Percentiles rank a stretch among this genome's conserved stretches.
phyloP scores from a whole-genome alignment of 768 basidiomycete species.

The Tubosaeta brunneosetosa region DNA sequence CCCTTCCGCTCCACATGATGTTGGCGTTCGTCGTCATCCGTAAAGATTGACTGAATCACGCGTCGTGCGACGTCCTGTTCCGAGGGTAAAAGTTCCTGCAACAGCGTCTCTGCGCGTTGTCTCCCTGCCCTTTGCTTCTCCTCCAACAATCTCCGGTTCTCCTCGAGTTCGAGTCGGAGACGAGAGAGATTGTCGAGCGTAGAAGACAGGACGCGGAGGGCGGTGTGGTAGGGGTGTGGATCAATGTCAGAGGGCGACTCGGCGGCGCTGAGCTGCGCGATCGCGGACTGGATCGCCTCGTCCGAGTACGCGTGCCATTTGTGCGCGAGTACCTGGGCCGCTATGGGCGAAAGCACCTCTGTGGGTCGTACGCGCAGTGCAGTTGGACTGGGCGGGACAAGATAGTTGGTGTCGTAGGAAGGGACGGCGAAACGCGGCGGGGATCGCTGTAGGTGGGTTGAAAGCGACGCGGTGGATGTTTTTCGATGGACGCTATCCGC shows the following conservation, averaged over 20 bases:
- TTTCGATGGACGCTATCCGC: constrained; percentile 18
- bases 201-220: constrained; percentile 65
- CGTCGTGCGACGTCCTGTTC: constrained; percentile 66
- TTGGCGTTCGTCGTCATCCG: constrained; percentile 39
- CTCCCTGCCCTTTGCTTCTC: constrained; percentile 58
- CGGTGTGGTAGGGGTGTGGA: constrained; percentile 59
- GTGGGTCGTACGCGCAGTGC: constrained; percentile 13
- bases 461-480: constrained; percentile 35
- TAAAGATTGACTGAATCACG: constrained; percentile 63
- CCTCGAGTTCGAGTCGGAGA: constrained; percentile 61
- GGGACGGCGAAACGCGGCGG: constrained; percentile 38
- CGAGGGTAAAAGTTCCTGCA: constrained; percentile 53
- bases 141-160: constrained; percentile 43
- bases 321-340: constrained; percentile 54
- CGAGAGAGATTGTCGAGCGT: constrained; percentile 57
- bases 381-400: constrained; percentile 35
- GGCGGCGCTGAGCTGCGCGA: constrained; percentile 44
- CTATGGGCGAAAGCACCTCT: constrained; percentile 22
- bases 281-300: constrained; percentile 61
- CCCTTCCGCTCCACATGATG: constrained; percentile 53
- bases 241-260: constrained; percentile 45
- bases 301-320: constrained; percentile 79
- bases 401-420: constrained; percentile 27
- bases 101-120: constrained; percentile 47
- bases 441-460: constrained; percentile 39